Base-by-base conservation (phyloP, 2,329 filamentous ascomycete genomes). In the Periconia digitata region DNA sequence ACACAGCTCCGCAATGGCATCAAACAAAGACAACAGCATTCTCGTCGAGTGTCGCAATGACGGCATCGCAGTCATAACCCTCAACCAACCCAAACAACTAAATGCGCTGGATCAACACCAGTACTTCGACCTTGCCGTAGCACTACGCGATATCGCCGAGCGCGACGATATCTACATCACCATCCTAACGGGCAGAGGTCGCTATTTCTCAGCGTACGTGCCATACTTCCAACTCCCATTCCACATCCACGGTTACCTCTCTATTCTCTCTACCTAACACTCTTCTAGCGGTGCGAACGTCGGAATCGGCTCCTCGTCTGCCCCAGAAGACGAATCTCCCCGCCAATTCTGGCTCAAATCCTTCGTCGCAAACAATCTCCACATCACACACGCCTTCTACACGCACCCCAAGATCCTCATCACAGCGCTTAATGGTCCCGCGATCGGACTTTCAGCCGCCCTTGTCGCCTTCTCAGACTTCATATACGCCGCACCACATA, bases 331-430 rank as follows among this genome's bases (percentile, higher is more conserved):
- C 39, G 48, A 60, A 37, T 72, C 75, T 50, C 66, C 63, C 15
- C 77, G 79, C 53, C 75, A 75, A n/a, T 77, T 83, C 58, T 85
- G 84, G 75, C 81, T 95, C 29, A 79, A 81, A 43, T 76, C 69
- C 65, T 95, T 97, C 73, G 87, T 90, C 10, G 79, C 86, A 58
- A 87, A 88, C 79, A 97, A 97, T 78, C 82, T 96, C 47, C 89
- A 95, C 79, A 82, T 90, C 62, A 94, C 92, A 2, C 86, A 90
- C 62, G 86, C 90, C 60, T 96, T 97, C 77, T 92, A 94, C 77
- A 86, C 85, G 13, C 94, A 97, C 74, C 89, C 91, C 61, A 96
- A 97, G 76, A 88, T 97, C 73, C 87, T 97, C 20, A 82, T 97
- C 51, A 86, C 86, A 0, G 94, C 90, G 0, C 85, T 97, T 57